phyloP scores from a whole-genome alignment of 257 asterid genomes.

The Apocynum venetum region DNA sequence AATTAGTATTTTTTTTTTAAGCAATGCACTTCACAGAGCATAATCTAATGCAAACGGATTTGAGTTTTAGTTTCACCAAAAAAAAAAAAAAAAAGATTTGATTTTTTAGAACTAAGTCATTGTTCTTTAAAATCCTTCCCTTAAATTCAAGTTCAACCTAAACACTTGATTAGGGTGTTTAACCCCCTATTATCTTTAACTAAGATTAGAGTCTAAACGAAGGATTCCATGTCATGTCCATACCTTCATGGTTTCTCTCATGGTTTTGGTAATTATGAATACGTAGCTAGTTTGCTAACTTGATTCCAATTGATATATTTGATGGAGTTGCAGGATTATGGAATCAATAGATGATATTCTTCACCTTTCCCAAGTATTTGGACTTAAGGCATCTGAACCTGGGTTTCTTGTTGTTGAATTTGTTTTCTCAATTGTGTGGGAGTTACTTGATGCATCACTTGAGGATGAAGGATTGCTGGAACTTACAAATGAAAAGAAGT shows the following conservation, averaged over 20 bases:
- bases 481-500: constrained; percentile 65
- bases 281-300: neutral
- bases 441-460: constrained; percentile 87
- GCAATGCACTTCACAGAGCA: neutral
- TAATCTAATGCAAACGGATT: neutral
- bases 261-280: neutral
- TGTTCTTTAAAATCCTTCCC: neutral
- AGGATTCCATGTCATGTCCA: neutral
- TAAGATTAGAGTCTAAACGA: neutral
- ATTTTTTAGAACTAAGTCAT: neutral
- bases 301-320: neutral
- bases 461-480: constrained; percentile 86
- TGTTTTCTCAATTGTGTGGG: constrained; percentile 75
- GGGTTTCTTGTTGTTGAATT: constrained; percentile 69
- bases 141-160: neutral
- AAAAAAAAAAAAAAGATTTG: neutral
- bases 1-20: neutral
- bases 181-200: neutral
- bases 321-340: constrained; percentile 78
- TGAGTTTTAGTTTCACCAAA: too few species aligned
- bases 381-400: constrained; percentile 64
- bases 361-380: constrained; percentile 57
- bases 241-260: neutral
- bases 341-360: constrained; percentile 63
- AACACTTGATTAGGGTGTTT: neutral